phyloP scores from a whole-genome alignment of 2,329 filamentous ascomycete species.

The Fusarium irregulare region DNA sequence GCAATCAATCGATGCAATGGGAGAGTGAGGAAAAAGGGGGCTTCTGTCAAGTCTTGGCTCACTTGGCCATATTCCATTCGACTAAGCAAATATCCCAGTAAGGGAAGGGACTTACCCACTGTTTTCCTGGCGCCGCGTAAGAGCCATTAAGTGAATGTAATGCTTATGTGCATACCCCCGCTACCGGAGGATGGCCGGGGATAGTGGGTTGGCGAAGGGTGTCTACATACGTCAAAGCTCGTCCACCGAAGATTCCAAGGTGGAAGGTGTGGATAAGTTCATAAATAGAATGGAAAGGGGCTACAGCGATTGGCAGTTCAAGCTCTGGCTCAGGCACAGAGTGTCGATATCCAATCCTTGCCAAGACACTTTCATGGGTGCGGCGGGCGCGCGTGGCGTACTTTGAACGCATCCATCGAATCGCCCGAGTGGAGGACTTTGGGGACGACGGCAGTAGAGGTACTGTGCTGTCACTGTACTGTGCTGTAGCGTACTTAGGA shows the following conservation, averaged over 20 bases:
- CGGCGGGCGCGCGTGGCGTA: constrained; percentile 28
- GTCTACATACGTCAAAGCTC: constrained; percentile 3
- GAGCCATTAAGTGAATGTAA: constrained; percentile 7
- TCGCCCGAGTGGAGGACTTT: constrained; percentile 26
- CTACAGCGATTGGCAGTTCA: constrained; percentile 14
- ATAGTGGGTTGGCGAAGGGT: background rate
- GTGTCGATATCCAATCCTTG: constrained; percentile 17
- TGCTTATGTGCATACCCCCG: background rate
- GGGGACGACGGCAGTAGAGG: background rate
- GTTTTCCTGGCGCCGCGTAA: constrained; percentile 20
- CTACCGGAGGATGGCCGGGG: background rate
- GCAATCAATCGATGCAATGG: constrained; percentile 5
- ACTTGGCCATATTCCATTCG: constrained; percentile 19
- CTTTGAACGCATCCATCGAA: constrained; percentile 32
- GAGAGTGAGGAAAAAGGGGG: constrained; percentile 20
- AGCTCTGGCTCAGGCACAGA: background rate
- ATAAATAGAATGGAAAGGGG: constrained; percentile 9
- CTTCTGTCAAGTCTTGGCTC: constrained; percentile 20
- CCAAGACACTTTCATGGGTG: constrained; percentile 14
- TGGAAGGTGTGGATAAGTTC: background rate
- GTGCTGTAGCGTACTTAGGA: background rate
- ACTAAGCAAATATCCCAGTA: constrained; percentile 23
- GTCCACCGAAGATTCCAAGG: background rate
- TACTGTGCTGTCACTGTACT: background rate
- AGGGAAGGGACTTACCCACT: constrained; percentile 13